Evolutionary conservation across 345 rosid species (phyloP).

Genomic region (Balakata baccata): DNA sequence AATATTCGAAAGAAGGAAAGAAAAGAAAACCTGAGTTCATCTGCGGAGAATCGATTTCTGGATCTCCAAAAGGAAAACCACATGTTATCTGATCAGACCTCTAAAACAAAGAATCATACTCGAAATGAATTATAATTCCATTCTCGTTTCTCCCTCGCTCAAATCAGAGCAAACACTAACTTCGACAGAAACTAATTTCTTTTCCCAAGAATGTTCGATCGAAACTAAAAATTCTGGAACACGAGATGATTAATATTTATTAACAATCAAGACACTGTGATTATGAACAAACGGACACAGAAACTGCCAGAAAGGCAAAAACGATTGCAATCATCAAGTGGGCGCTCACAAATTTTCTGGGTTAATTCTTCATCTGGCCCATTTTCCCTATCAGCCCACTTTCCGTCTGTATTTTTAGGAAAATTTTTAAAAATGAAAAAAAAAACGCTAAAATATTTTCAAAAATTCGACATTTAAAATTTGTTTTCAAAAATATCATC

Average conservation of each 20-base stretch:
- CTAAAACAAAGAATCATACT: constrained; percentile 30
- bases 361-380: too few relatives aligned
- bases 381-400: too few relatives aligned
- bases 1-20: not conserved
- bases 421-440: too few relatives aligned
- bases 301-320: not conserved
- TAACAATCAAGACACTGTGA: not conserved
- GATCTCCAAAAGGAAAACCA: constrained; percentile 86
- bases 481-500: too few relatives aligned
- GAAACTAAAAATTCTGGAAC: not conserved
- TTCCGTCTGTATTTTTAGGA: too few relatives aligned
- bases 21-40: constrained; percentile 76
- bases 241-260: not conserved
- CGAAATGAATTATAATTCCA: not conserved
- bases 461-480: too few relatives aligned
- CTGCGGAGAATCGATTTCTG: constrained; percentile 88
- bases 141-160: not conserved
- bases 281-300: not conserved
- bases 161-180: not conserved
- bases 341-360: too few relatives aligned
- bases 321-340: not conserved
- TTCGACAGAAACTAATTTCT: not conserved
- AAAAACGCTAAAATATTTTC: too few relatives aligned
- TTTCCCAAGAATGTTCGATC: too few relatives aligned
- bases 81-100: constrained; percentile 57